Evolutionary conservation across 1,284 basidiomycete species (phyloP), one percentile per base, ranked within the genome.

Genomic region (Boletus sp.): DNA sequence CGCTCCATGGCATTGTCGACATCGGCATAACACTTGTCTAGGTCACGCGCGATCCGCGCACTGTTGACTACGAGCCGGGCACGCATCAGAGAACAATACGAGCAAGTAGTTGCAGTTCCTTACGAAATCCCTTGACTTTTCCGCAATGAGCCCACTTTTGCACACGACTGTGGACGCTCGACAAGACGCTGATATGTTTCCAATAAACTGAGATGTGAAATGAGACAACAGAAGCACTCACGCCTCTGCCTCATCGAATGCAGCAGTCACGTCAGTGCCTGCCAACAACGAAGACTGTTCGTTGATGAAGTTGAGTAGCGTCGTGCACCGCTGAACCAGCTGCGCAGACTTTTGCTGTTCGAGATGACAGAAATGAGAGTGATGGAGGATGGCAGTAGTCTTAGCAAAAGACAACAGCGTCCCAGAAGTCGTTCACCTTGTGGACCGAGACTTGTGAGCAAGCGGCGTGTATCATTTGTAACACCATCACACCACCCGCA

Each of bases 391-490:
- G 41, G 19, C 8, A 32, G 27, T 2, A 7, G 38, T 35, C 40
- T 62, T 20, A 50, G 55, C 16, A 26, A 23, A 36, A 8, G 30
- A 44, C 2, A 16, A 20, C 2, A 14, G 8, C 6, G 8, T 39
- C 26, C 20, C 10, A 53, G 23, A 48, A 33, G 37, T 27, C 26
- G 43, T 50, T 52, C 41, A 76, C 77, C 70, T 76, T 78, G 53
- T 77, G 71, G 16, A 71, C 57, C 17, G 65, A 56, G 20, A 78
- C 67, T 46, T 75, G 64, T 8, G 72, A 65, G 50, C 76, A 78
- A 16, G 67, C 55, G 8, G 63, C 46, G 10, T 65, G 60, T 49
- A 80, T 76, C 43, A 72, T 65, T 44, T 71, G 62, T 4, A 78
- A 53, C 1, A 70, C 49, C 46, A 69, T 60, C 8, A 69, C 72